A percentile compares a stretch with the other conserved stretches of the same genome.
Conservation (phyloP, 768 basidiomycete genomes). For the Tubosaeta sp. region DNA sequence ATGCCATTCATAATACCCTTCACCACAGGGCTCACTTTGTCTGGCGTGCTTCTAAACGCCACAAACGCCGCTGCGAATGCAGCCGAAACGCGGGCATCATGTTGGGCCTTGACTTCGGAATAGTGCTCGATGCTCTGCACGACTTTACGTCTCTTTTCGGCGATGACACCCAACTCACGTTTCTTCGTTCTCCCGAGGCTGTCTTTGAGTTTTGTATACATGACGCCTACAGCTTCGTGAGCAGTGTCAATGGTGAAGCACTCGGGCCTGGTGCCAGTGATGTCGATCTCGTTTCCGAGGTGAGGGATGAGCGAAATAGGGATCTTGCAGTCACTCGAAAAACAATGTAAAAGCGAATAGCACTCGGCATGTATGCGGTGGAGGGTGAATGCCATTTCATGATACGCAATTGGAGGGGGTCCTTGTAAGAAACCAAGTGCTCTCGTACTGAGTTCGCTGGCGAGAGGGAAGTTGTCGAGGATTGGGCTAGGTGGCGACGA, state of each 20-base stretch:
- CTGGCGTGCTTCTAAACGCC: conserved; percentile 78
- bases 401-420: conserved; percentile 72
- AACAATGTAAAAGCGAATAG: conserved; percentile 73
- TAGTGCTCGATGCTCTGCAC: conserved; percentile 74
- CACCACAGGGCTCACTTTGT: conserved; percentile 94
- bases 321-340: conserved; percentile 84
- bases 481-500: conserved; percentile 37
- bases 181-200: conserved; percentile 76
- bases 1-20: conserved; percentile 97
- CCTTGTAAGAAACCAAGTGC: conserved; percentile 72
- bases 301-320: conserved; percentile 73
- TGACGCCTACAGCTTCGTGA: conserved; percentile 59
- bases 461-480: conserved; percentile 54
- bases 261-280: conserved; percentile 56
- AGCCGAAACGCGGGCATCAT: conserved; percentile 85
- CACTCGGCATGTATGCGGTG: conserved; percentile 79
- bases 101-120: conserved; percentile 73
- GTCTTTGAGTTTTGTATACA: conserved; percentile 73
- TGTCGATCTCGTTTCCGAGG: conserved; percentile 74
- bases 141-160: conserved; percentile 70
- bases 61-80: conserved; percentile 90
- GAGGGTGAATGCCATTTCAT: conserved; percentile 85
- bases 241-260: conserved; percentile 81
- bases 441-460: conserved; percentile 62
- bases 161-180: conserved; percentile 64